Conservation (phyloP, 441 rosid genomes). For the Flueggea neowawraea region DNA sequence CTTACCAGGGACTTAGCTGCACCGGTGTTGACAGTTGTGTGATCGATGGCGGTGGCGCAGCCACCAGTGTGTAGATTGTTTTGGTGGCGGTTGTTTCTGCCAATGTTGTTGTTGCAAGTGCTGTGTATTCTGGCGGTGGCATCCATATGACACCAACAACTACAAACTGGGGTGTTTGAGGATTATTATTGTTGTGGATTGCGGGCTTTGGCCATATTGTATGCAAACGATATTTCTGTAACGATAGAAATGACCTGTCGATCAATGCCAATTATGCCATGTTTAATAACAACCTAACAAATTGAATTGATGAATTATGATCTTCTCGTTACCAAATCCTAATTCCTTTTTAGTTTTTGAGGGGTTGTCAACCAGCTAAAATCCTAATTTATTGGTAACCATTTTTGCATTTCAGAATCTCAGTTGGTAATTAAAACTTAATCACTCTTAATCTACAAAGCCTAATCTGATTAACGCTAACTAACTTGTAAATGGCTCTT, state of each 20-base stretch:
- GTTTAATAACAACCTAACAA: background rate
- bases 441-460: no score
- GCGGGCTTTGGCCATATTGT: constrained; percentile 66
- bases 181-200: constrained; percentile 37
- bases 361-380: no score
- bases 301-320: no score
- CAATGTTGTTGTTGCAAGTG: constrained; percentile 27
- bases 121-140: constrained; percentile 54
- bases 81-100: constrained; percentile 33
- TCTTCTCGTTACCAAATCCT: background rate
- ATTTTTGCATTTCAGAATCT: no score
- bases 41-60: constrained; percentile 25
- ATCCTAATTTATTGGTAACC: no score
- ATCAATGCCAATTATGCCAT: constrained; percentile 1
- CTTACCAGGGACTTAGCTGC: no score
- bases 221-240: constrained; percentile 92
- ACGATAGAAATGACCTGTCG: background rate
- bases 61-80: constrained; percentile 48
- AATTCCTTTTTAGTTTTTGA: no score
- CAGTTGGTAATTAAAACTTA: no score
- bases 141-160: constrained; percentile 96
- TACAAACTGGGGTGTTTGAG: constrained; percentile 71
- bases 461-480: background rate
- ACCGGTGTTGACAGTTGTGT: constrained; percentile 11
- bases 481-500: constrained; percentile 97